A percentile compares a stretch with the other conserved stretches of the same genome.
Evolutionary conservation across 108 stramenopile genomes (phyloP).

Genomic region (Fragilaria crotonensis): DNA sequence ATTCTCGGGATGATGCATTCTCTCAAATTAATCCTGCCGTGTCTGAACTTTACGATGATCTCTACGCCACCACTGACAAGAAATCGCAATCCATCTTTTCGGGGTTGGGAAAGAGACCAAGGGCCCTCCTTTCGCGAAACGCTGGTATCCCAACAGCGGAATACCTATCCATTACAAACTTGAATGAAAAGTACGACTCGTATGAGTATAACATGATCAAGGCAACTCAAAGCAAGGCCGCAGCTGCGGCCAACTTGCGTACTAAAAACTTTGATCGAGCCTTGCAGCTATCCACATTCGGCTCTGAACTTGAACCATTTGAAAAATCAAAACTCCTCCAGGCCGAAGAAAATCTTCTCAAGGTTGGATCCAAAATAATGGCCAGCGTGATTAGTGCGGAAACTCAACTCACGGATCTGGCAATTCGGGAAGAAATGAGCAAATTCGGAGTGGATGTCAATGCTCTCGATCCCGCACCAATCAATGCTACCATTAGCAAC

Average conservation of each 20-base stretch:
- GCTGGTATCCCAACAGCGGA: conserved; percentile 55
- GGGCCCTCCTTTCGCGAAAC: conserved; percentile 30
- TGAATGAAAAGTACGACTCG: conserved; percentile 63
- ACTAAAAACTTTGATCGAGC: conserved; percentile 54
- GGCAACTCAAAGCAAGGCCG: conserved; percentile 62
- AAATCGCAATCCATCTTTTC: not conserved
- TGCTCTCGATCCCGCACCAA: conserved; percentile 18
- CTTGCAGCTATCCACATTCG: conserved; percentile 22
- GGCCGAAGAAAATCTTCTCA: conserved; percentile 57
- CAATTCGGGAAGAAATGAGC: conserved; percentile 57
- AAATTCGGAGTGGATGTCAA: conserved; percentile 37
- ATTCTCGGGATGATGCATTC: not conserved
- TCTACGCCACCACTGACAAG: conserved; percentile 40
- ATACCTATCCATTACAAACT: conserved; percentile 55
- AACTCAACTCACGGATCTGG: conserved; percentile 38
- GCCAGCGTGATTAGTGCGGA: conserved; percentile 27
- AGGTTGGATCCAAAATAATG: conserved; percentile 34
- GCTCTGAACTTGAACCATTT: conserved; percentile 15
- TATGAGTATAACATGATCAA: conserved; percentile 62
- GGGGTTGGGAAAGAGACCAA: not conserved
- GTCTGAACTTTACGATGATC: conserved; percentile 67
- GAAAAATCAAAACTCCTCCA: conserved; percentile 40
- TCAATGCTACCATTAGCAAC: conserved; percentile 1
- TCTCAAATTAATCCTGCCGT: conserved; percentile 27
- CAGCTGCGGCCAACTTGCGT: conserved; percentile 52